Base-by-base conservation (phyloP, 257 asterid species). In the Solanum sparsipilum region DNA sequence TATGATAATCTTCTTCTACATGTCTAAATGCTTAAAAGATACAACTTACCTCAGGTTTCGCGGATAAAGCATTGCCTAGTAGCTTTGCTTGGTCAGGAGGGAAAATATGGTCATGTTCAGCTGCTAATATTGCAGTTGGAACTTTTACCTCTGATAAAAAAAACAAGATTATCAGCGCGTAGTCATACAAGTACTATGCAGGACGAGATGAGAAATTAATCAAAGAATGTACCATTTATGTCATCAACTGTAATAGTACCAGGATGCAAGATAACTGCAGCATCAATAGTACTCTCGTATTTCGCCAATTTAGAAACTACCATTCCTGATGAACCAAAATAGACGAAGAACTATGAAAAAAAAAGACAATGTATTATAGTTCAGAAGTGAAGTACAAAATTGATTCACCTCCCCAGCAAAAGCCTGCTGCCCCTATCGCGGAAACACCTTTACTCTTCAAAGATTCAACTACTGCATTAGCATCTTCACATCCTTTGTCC, bases 321-420 rank as follows among this genome's bases (percentile, higher is more conserved):
- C 91, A 88, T 87, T 23, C 96, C 98, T 95, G 88, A 87, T 94
- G 88, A 88, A 76, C 88, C 18, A 74, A 41, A 73, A 48, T 44
- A 29, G 31, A 0, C 29, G 11, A 34, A 12, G 29, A 1, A 15
- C 3, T 68, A 73, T 73, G 31, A 23, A 20, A 20, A 18, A 20
- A 73, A 35, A 48, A 4, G 21, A 56, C 13, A 46, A 13, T 21
- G 12, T 81, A 15, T 29, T 44, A 27, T 38, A 58, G 23, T 44
- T 84, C 1, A 84, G 31, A 85, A 34, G 5, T 67, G 32, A 44
- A 13, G 23, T 21, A 23, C 34, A 36, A 3, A 68, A 70, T 75
- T 41, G 5, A 34, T 46, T 86, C 87, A 93, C 98, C 98, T 88
- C 98, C 98, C 98, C 98, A 94, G 90, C 98, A 95, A 89, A 93